Evolutionary conservation across 1,139 yeast genomes (phyloP), one percentile per base, ranked within the genome.

Genomic region (Williopsis jadinii): DNA sequence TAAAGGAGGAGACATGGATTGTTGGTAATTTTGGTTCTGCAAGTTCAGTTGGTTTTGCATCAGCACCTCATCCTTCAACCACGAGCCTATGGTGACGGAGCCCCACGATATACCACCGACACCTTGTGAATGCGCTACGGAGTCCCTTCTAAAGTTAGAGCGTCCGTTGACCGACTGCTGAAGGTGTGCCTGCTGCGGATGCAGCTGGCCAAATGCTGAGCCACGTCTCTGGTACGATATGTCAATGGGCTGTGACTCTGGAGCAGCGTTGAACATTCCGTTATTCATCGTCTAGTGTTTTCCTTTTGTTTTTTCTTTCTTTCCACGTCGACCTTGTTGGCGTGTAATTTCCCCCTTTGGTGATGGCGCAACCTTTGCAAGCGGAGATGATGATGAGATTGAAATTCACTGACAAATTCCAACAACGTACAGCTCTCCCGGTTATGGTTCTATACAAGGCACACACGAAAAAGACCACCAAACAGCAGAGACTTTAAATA

Each of bases 31-130:
- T 30, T 38, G 40, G 12, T 41, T 40, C 11, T 30, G 14, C 32
- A 36, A 39, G 24, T 34, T 42, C 45, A 41, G 36, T 29, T 39
- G 39, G 36, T 39, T 41, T 27, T 41, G 43, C 53, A 64, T 64
- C 58, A 64, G 73, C 32, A 86, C 95, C 61, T 92, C 98, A 60
- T 92, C 97, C 60, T 88, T 84, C 33, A 92, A 70, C 97, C 97
- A 92, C 19, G 94, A 82, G 10, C 97, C 97, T 36, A 92, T 90
- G 24, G 95, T 84, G 45, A 88, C 79, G 3, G 95, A 88, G 26
- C 97, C 97, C 96, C 97, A 92, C n/a, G 95, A 83, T 32, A 92
- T 85, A 40, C 97, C 97, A 34, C 97, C 97, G 80, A 90, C 85
- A 9, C 97, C 97, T 61, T 87, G 96, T 3, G 95, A 84, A 62